A percentile compares a stretch with the other conserved stretches of the same genome.
These are phyloP conservation scores for Tremella yokohamensis DNA, from an alignment of 768 basidiomycete genomes.

Conservation along the genomic window DNA sequence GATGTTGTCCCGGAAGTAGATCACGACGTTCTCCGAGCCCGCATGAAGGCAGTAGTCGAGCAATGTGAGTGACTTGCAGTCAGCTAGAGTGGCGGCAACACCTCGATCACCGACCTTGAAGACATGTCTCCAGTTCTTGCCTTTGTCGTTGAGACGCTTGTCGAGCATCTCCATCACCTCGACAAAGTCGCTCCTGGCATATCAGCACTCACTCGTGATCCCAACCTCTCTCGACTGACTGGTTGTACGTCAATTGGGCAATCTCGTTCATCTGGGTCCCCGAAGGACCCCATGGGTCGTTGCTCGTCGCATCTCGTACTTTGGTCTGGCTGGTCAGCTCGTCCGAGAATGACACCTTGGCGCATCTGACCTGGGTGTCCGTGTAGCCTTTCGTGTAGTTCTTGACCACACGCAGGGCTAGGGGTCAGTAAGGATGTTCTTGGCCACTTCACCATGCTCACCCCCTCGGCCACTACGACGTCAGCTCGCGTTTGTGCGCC, in stretches of 20 bases:
- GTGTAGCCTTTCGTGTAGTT: conserved; percentile 88
- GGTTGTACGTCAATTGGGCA: conserved; percentile 93
- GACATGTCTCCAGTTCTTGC: conserved; percentile 99
- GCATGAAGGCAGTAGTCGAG: conserved; percentile 94
- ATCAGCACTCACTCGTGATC: not conserved
- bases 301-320: conserved; percentile 91
- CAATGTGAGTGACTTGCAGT: conserved; percentile 69
- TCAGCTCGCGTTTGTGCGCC: not conserved
- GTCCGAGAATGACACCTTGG: not conserved
- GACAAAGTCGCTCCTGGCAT: conserved; percentile 79
- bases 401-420: conserved; percentile 80
- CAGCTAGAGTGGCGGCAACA: not conserved
- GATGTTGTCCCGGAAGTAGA: conserved; percentile 95
- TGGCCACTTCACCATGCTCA: conserved; percentile 18
- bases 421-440: conserved; percentile 5
- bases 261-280: conserved; percentile 99
- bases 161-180: conserved; percentile 99
- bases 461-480: conserved; percentile 42
- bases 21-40: conserved; percentile 95
- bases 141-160: conserved; percentile 90
- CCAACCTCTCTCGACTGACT: conserved; percentile 52
- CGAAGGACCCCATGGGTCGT: conserved; percentile 96
- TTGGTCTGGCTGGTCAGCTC: conserved; percentile 63
- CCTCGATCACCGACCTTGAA: conserved; percentile 68
- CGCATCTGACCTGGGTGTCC: conserved; percentile 55